Conservation (phyloP, 208 protist genomes). For the Entamoeba moshkovskii region DNA sequence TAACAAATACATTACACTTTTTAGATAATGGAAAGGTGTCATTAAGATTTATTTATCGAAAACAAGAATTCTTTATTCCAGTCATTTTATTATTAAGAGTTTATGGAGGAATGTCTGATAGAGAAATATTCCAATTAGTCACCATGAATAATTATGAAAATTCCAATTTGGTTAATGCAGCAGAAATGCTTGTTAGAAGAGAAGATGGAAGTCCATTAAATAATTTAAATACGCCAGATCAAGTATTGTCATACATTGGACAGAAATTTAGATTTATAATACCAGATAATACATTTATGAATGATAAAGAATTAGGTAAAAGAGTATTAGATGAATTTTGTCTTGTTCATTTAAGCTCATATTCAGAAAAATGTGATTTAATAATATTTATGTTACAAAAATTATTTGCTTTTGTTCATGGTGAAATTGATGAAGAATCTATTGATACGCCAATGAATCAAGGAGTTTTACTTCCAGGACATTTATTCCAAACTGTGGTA, state of each 20-base stretch:
- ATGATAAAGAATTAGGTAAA: slow-evolving; percentile 38
- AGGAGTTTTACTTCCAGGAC: slow-evolving; percentile 79
- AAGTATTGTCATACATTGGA: slow-evolving; percentile 38
- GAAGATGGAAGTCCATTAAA: slow-evolving; percentile 2
- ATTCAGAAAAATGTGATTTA: slow-evolving; percentile 74
- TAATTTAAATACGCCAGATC: slow-evolving; percentile 23
- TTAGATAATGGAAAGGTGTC: slow-evolving; percentile 52
- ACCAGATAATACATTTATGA: neutral
- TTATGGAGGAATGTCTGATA: slow-evolving; percentile 48
- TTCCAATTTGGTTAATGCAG: slow-evolving; percentile 50
- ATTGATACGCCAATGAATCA: slow-evolving; percentile 78
- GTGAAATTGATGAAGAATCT: slow-evolving; percentile 58
- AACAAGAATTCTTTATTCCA: slow-evolving; percentile 60
- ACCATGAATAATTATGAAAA: slow-evolving; percentile 38
- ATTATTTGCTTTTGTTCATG: slow-evolving; percentile 70
- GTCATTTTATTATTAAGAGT: slow-evolving; percentile 54
- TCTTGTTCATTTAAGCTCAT: slow-evolving; percentile 49
- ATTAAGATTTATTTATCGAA: slow-evolving; percentile 51
- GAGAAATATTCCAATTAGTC: slow-evolving; percentile 57
- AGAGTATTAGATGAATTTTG: slow-evolving; percentile 47
- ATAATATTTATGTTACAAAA: slow-evolving; percentile 76
- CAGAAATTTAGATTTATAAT: slow-evolving; percentile 14
- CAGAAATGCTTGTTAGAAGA: slow-evolving; percentile 41
- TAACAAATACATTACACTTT: slow-evolving; percentile 88
- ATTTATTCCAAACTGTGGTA: slow-evolving; percentile 43